phyloP scores from a whole-genome alignment of 345 rosid genomes.

The Aquilaria malaccensis region DNA sequence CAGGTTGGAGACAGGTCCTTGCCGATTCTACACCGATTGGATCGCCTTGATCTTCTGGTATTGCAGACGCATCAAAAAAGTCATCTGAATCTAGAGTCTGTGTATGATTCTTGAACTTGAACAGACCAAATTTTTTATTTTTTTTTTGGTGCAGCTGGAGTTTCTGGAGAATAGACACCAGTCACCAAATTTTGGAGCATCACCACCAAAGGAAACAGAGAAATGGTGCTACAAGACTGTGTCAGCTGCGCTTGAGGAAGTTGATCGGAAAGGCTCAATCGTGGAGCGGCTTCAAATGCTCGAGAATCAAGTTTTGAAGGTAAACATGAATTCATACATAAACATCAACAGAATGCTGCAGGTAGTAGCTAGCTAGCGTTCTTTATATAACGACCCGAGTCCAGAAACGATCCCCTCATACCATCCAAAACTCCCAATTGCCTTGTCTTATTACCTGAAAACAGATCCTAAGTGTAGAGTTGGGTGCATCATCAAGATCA shows the following conservation, averaged over 20 bases:
- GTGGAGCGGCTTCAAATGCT: slow-evolving; percentile 28
- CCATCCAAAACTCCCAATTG: no score
- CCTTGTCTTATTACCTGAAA: no score
- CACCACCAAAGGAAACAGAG: neutral
- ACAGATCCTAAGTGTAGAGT: no score
- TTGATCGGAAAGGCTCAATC: slow-evolving; percentile 23
- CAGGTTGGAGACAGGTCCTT: neutral
- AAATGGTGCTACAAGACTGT: slow-evolving; percentile 20
- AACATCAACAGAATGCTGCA: neutral
- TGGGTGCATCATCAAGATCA: no score
- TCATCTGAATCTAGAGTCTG: neutral
- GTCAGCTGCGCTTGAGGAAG: slow-evolving; percentile 33
- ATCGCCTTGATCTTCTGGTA: slow-evolving; percentile 37
- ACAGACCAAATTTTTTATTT: no score
- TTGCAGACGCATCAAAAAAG: neutral
- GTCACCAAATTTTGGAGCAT: neutral
- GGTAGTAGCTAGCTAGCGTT: no score
- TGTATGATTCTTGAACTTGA: no score
- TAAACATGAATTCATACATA: neutral
- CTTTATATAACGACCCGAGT: no score
- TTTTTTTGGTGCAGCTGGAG: slow-evolving; percentile 16
- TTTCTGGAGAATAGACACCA: slow-evolving; percentile 26
- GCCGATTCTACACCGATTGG: slow-evolving; percentile 30
- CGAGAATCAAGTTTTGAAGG: slow-evolving; percentile 31
- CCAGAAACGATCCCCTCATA: no score